Base-by-base conservation (phyloP, 768 basidiomycete species). In the Phylloporus sp. region DNA sequence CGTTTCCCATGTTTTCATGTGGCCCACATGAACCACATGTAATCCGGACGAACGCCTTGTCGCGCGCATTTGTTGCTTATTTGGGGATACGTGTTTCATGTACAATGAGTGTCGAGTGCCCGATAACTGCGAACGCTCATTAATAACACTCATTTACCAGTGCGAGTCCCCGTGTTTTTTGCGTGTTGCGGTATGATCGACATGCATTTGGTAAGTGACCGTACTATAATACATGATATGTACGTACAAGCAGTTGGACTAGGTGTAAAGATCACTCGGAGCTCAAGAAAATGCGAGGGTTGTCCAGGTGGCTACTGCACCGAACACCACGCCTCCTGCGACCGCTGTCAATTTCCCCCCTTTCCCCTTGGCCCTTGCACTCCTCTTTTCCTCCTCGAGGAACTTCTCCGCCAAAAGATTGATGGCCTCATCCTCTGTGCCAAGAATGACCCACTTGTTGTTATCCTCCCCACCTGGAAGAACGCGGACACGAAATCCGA, bases 281-380 rank as follows among this genome's bases (percentile, higher is more conserved):
- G 22, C 35, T 75, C 51, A 78, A 54, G 63, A 75, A 71, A 69
- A 68, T 26, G 81, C 81, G 42, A 82, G 69, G 14, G 79, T 78
- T 17, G 77, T 77, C 70, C 74, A 81, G 39, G 79, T 71, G 33
- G 79, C 79, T 7, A 80, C 77, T 32, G 77, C 81, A 32, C 81
- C 81, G 17, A 82, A 72, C 15, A 82, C 69, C n/a, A 73, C 78
- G 37, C 76, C 79, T 15, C 78, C 75, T 49, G 80, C 80, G 40
- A 71, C 75, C 36, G 72, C 73, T 38, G 65, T 70, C 63, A 65
- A 49, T 76, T 61, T 45, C 52, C 65, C 50, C 8, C 46, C 53
- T 3, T 38, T 52, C 13, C 53, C 46, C 53, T 61, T 45, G 34
- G 17, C 51, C 44, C 48, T 57, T 21, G 17, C 34, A 18, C 36